phyloP scores from a whole-genome alignment of 208 protist species.

The Crithidia expoeki region DNA sequence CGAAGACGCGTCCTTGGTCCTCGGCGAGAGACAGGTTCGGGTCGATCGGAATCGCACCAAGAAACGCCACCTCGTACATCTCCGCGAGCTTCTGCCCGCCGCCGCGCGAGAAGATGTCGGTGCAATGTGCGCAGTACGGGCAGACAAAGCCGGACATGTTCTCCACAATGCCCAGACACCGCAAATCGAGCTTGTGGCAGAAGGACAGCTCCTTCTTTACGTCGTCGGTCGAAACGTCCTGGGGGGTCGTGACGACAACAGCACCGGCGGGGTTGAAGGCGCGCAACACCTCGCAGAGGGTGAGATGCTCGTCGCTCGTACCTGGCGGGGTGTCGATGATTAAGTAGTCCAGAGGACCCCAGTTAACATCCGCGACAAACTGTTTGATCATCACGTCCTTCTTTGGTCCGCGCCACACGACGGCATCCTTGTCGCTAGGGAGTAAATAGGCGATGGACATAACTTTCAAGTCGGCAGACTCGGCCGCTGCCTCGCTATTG shows the following conservation, averaged over 20 bases:
- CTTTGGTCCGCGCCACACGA: constrained; percentile 98
- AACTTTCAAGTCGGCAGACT: constrained; percentile 73
- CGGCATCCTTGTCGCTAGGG: constrained; percentile 94
- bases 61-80: constrained; percentile 84
- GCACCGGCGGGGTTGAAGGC: constrained; percentile 63
- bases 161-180: constrained; percentile 91
- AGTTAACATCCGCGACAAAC: constrained; percentile 89
- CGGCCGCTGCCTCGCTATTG: background rate
- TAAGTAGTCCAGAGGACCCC: constrained; percentile 90
- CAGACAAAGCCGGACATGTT: constrained; percentile 95
- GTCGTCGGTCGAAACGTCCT: constrained; percentile 91
- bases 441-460: constrained; percentile 99
- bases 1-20: constrained; percentile 72
- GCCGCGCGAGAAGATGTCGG: constrained; percentile 84
- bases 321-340: constrained; percentile 94
- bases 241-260: constrained; percentile 91
- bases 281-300: constrained; percentile 83
- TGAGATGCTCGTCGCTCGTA: constrained; percentile 93
- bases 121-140: constrained; percentile 91
- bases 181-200: constrained; percentile 85
- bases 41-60: constrained; percentile 86
- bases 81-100: constrained; percentile 78
- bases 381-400: constrained; percentile 95
- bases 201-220: constrained; percentile 93
- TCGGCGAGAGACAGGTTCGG: constrained; percentile 72